A percentile compares a stretch with the other conserved stretches of the same genome.
Evolutionary conservation across 2,329 filamentous ascomycete species (phyloP).

Genomic region (Curvularia sp.): DNA sequence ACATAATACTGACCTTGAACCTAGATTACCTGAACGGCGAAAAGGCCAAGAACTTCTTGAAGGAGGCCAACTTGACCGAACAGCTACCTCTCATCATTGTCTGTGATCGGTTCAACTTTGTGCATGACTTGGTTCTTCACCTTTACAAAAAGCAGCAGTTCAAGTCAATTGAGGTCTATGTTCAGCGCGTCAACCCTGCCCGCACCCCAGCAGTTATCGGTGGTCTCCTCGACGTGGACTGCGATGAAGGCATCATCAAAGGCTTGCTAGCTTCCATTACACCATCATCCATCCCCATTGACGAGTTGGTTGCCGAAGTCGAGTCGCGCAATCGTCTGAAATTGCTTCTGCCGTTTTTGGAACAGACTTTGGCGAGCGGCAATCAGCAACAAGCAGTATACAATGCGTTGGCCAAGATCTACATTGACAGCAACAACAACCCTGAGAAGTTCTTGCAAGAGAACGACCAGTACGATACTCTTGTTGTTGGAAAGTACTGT

Average conservation of each 20-base stretch:
- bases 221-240: conserved; percentile 93
- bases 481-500: conserved; percentile 95
- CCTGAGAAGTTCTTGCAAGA: conserved; percentile 97
- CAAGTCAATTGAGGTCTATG: conserved; percentile 97
- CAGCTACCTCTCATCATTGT: conserved; percentile 97
- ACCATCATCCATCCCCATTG: conserved; percentile 84
- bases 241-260: conserved; percentile 96
- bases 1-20: conserved; percentile 4
- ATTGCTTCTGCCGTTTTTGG: conserved; percentile 93
- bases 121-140: conserved; percentile 94
- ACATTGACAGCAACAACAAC: conserved; percentile 98
- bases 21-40: conserved; percentile 79
- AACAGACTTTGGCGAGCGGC: conserved; percentile 84
- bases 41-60: conserved; percentile 99
- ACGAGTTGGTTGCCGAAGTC: conserved; percentile 93
- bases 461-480: conserved; percentile 94
- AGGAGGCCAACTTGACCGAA: conserved; percentile 90
- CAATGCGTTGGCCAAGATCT: conserved; percentile 98
- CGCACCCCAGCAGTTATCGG: conserved; percentile 92
- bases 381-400: conserved; percentile 97
- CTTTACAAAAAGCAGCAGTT: conserved; percentile 99
- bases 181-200: conserved; percentile 92
- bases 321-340: conserved; percentile 95
- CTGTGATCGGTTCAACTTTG: conserved; percentile 99
- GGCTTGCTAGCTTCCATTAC: conserved; percentile 85